A percentile compares a stretch with the other conserved stretches of the same genome.
Conservation (phyloP, 208 protist genomes). For the Endotrypanum monterogeii region DNA sequence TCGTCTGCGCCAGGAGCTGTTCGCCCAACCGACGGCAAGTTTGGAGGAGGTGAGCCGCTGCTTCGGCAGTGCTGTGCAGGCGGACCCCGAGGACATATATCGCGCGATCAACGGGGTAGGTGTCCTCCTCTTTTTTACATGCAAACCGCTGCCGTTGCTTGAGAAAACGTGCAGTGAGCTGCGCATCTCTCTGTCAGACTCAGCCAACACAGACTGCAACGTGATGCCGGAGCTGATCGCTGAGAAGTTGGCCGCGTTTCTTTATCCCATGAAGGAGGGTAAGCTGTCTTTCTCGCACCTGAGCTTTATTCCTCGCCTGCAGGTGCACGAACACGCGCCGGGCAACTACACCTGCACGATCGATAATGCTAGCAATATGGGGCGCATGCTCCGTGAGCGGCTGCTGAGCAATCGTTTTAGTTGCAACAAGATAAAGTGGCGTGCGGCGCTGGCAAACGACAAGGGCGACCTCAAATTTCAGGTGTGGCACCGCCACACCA, state of each 20-base stretch:
- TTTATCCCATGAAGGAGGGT: constrained; percentile 48
- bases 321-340: constrained; percentile 80
- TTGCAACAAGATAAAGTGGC: constrained; percentile 79
- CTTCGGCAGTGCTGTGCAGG: constrained; percentile 28
- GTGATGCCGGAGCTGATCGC: constrained; percentile 57
- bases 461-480: constrained; percentile 48
- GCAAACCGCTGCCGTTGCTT: constrained; percentile 35
- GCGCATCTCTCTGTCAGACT: constrained; percentile 53
- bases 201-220: constrained; percentile 48
- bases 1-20: constrained; percentile 53
- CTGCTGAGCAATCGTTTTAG: constrained; percentile 82
- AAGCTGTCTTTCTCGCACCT: constrained; percentile 45
- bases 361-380: constrained; percentile 70
- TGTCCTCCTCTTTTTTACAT: constrained; percentile 56
- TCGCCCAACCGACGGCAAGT: constrained; percentile 34
- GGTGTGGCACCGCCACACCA: constrained; percentile 70
- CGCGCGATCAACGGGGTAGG: constrained; percentile 55
- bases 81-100: constrained; percentile 52
- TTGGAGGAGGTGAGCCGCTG: constrained; percentile 41
- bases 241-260: constrained; percentile 60
- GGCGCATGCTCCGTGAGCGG: constrained; percentile 49
- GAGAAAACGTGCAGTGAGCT: constrained; percentile 55
- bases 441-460: constrained; percentile 48
- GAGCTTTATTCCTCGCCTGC: constrained; percentile 66
- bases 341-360: constrained; percentile 80